These are phyloP conservation scores for Dipodascopsis uninucleata DNA, from an alignment of 805 yeast species.

Conservation along the genomic window DNA sequence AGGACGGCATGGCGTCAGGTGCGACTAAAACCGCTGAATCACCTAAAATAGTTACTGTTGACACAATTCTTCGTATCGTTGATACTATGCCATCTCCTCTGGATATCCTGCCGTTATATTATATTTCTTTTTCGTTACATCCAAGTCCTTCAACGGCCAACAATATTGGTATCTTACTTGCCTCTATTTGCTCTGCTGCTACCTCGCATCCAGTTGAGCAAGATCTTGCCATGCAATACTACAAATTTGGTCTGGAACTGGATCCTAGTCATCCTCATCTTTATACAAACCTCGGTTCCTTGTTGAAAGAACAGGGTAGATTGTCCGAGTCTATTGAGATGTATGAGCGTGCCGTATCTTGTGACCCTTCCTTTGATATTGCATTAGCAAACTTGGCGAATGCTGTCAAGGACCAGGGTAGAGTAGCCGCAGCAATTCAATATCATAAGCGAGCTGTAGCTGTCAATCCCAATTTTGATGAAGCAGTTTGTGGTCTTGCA, in stretches of 20 bases:
- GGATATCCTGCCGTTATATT: conserved; percentile 34
- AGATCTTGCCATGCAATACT: conserved; percentile 33
- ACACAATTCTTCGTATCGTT: conserved; percentile 26
- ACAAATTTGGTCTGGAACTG: conserved; percentile 33
- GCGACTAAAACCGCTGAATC: conserved; percentile 9
- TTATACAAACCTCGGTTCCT: conserved; percentile 36
- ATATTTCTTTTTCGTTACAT: conserved; percentile 33
- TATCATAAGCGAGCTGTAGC: conserved; percentile 34
- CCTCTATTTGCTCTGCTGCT: conserved; percentile 25
- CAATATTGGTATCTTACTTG: conserved; percentile 36
- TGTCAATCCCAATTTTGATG: conserved; percentile 34
- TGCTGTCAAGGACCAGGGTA: conserved; percentile 35
- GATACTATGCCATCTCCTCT: conserved; percentile 31
- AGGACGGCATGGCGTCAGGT: conserved; percentile 36
- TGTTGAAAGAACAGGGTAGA: conserved; percentile 35
- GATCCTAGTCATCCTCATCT: conserved; percentile 37
- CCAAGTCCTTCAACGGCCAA: conserved; percentile 36
- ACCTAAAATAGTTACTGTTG: conserved; percentile 11
- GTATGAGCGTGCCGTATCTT: conserved; percentile 34
- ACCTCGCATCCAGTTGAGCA: conserved; percentile 21
- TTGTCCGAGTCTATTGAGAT: conserved; percentile 32
- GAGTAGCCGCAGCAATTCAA: conserved; percentile 33
- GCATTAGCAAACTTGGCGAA: conserved; percentile 37
- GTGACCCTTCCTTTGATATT: conserved; percentile 34
- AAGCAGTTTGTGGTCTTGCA: conserved; percentile 36